phyloP scores from a whole-genome alignment of 495 filamentous ascomycete genomes.

The Trichoderma orchidacearum region DNA sequence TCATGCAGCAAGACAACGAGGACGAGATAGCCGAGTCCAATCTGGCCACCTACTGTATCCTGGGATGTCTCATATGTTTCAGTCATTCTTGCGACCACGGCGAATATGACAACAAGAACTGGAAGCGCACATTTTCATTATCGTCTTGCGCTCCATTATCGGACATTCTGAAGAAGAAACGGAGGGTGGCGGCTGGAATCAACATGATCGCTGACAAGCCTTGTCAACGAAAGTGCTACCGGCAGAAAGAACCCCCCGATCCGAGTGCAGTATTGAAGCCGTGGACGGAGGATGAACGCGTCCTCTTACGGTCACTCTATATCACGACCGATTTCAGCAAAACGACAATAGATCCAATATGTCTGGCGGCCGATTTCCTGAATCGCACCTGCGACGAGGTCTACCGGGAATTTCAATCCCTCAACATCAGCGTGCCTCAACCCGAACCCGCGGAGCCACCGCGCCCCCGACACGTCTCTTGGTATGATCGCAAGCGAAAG shows the following conservation, averaged over 20 bases:
- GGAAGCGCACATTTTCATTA: conserved; percentile 15
- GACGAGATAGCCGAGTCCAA: conserved; percentile 17
- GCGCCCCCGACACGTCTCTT: conserved; percentile 15
- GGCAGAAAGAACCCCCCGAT: conserved; percentile 16
- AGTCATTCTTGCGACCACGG: conserved; percentile 37
- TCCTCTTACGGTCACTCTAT: conserved; percentile 22
- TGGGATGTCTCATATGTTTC: conserved; percentile 32
- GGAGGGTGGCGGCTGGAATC: conserved; percentile 4
- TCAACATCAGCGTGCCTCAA: conserved; percentile 15
- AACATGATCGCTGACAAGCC: conserved; percentile 9
- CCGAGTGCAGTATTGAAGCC: conserved; percentile 8
- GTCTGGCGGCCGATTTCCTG: conserved; percentile 25
- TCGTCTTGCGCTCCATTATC: not conserved
- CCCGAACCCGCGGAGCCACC: conserved; percentile 9
- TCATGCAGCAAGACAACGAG: conserved; percentile 4
- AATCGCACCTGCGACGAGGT: conserved; percentile 37
- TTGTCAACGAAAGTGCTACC: conserved; percentile 28
- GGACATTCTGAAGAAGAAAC: conserved; percentile 7
- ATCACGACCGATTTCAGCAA: conserved; percentile 22
- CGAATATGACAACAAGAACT: conserved; percentile 30
- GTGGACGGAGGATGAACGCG: conserved; percentile 25
- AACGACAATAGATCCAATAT: conserved; percentile 16
- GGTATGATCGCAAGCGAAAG: conserved; percentile 35
- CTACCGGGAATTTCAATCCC: conserved; percentile 24
- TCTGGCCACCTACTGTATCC: conserved; percentile 27